phyloP scores from a whole-genome alignment of 148 eudicot species.

The Rhododendron simsii region DNA sequence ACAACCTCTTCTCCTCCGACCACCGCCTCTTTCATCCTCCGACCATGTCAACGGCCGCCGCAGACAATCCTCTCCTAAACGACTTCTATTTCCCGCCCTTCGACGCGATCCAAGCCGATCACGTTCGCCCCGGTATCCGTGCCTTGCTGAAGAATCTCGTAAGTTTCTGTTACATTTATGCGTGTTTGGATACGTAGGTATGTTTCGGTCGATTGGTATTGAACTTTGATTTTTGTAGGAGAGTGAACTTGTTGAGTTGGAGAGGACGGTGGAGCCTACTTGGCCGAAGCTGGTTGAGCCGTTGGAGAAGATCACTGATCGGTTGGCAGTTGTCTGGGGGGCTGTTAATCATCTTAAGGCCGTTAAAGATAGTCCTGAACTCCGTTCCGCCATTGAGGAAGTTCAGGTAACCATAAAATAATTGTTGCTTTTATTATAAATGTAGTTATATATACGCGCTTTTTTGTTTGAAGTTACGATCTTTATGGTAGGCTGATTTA shows the following conservation, averaged over 20 bases:
- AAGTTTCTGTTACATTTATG: neutral
- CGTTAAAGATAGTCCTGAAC: conserved; percentile 75
- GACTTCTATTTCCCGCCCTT: conserved; percentile 86
- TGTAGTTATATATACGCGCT: neutral
- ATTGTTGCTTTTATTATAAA: neutral
- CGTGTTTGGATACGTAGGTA: neutral
- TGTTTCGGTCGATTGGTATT: neutral
- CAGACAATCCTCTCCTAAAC: conserved; percentile 47
- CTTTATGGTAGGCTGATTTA: neutral
- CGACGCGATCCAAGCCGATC: conserved; percentile 59
- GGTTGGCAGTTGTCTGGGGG: conserved; percentile 79
- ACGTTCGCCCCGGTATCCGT: conserved; percentile 92
- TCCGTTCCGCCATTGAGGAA: conserved; percentile 98
- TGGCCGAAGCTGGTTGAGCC: conserved; percentile 96
- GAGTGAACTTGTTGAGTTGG: conserved; percentile 68
- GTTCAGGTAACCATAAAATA: conserved; percentile 53
- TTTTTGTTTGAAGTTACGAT: neutral
- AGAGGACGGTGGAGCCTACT: conserved; percentile 72
- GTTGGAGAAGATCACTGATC: conserved; percentile 73
- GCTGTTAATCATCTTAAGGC: conserved; percentile 87
- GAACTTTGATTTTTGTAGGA: conserved; percentile 41
- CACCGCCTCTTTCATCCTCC: conserved; percentile 14
- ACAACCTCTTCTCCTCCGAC: conserved; percentile 10
- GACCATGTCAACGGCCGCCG: conserved; percentile 8
- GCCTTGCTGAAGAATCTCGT: conserved; percentile 58